Evolutionary conservation across 169 alveolate species (phyloP), one percentile per base, ranked within the genome.

Genomic region (Plasmodium knowlesi): DNA sequence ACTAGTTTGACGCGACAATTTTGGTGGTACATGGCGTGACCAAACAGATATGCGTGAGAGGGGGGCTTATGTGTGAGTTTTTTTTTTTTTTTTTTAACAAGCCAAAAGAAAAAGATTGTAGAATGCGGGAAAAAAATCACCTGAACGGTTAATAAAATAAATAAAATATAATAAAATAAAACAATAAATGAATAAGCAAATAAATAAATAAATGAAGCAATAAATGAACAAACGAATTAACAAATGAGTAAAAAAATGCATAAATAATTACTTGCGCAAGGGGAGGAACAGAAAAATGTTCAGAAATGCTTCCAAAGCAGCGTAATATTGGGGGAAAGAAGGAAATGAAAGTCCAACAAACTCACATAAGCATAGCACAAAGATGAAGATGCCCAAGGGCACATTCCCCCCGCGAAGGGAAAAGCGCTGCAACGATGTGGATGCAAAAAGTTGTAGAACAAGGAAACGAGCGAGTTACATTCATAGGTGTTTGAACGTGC

Each of bases 401-500:
- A 34, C 67, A 39, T 76, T 34, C 67, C 28, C 80, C 41, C 30
- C 30, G 67, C 37, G 43, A 25, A 78, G 43, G 32, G 57, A 34
- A 50, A 74, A 76, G 32, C 16, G 78, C 25, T 54, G 22, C 43
- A 76, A 78, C 22, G 67, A 8, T 83, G 10, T 8, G 50, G 53
- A 83, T 32, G 28, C 39, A 25, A 57, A 76, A 50, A 86, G 85
- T 53, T 32, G 83, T 74, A 86, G 67, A 39, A 82, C 32, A 70
- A 85, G 46, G 78, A 85, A 85, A 41, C 50, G 50, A 88, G 72
- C 41, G 32, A 37, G n/a, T 43, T 88, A 88, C 61, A 32, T 25
- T 39, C 76, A 88, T 61, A 88, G 76, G 82, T 88, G 94, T 61
- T 37, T 78, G 82, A 57, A 88, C 82, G 46, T 88, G 50, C 43